These are phyloP conservation scores for Oryza australiensis DNA, from an alignment of 176 grass and related monocot genomes.

Conservation along the genomic window DNA sequence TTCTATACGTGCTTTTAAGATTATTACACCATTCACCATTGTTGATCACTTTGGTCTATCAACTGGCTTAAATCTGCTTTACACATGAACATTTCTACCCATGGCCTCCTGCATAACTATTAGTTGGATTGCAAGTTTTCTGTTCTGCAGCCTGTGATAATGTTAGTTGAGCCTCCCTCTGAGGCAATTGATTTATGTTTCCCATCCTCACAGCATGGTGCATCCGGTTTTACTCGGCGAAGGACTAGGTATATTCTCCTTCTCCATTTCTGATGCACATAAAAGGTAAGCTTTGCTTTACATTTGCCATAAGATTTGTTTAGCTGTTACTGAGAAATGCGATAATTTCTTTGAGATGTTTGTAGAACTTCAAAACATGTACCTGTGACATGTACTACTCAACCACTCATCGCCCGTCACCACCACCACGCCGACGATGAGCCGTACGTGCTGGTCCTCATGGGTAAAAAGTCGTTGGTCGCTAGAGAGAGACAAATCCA, in stretches of 20 bases:
- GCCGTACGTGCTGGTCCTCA: too few species aligned
- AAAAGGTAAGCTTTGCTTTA: neutral
- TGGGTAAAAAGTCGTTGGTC: too few species aligned
- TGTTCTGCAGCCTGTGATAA: neutral
- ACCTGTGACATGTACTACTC: too few species aligned
- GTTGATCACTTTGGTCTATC: neutral
- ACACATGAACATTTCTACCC: neutral
- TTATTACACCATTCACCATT: neutral
- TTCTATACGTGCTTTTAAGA: neutral
- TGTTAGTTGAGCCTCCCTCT: neutral
- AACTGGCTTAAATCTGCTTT: neutral
- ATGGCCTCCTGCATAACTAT: too few species aligned
- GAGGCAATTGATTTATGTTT: neutral
- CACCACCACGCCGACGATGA: too few species aligned
- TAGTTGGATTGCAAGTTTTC: neutral
- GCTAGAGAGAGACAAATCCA: too few species aligned
- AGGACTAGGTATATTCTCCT: neutral
- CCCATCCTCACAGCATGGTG: neutral
- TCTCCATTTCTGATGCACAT: neutral
- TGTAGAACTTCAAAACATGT: too few species aligned
- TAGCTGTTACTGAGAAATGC: neutral
- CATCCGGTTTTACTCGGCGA: too few species aligned
- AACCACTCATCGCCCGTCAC: too few species aligned
- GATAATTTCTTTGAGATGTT: neutral
- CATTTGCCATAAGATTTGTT: neutral